Percentiles rank a stretch among this genome's conserved stretches.
phyloP scores from a whole-genome alignment of 2,329 filamentous ascomycete species.

The Allantophomopsis cytisporea region DNA sequence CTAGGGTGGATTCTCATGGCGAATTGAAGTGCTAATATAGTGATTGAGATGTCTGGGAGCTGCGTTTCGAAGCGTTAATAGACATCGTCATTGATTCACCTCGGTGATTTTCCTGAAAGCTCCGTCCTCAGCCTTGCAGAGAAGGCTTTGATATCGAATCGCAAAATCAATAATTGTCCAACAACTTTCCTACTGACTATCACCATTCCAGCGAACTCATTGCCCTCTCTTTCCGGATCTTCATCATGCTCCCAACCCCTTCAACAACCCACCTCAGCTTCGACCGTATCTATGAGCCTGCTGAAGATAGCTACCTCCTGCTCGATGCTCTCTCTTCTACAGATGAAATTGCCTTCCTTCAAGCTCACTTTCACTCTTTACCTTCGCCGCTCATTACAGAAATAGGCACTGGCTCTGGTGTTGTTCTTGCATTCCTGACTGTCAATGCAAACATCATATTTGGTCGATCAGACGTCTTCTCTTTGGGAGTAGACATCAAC shows the following conservation, averaged over 20 bases:
- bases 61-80: not conserved
- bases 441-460: conserved; percentile 65
- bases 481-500: conserved; percentile 76
- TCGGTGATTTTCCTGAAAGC: not conserved
- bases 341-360: conserved; percentile 14
- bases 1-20: conserved; percentile 11
- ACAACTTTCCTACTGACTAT: too few species aligned
- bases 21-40: not conserved
- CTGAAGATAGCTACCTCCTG: conserved; percentile 90
- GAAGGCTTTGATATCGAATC: not conserved
- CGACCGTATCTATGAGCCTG: conserved; percentile 82
- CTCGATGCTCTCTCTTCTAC: conserved; percentile 75
- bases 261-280: conserved; percentile 86
- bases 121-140: not conserved
- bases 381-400: conserved; percentile 60
- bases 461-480: conserved; percentile 54
- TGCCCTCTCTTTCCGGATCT: conserved; percentile 1
- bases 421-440: conserved; percentile 79
- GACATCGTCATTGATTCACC: not conserved
- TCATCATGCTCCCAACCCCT: conserved; percentile 77
- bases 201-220: too few species aligned
- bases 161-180: too few species aligned
- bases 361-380: conserved; percentile 8
- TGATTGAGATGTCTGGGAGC: not conserved
- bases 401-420: conserved; percentile 81